Base-by-base conservation (phyloP, 2,329 filamentous ascomycete species). In the Leptographium wingfieldii region DNA sequence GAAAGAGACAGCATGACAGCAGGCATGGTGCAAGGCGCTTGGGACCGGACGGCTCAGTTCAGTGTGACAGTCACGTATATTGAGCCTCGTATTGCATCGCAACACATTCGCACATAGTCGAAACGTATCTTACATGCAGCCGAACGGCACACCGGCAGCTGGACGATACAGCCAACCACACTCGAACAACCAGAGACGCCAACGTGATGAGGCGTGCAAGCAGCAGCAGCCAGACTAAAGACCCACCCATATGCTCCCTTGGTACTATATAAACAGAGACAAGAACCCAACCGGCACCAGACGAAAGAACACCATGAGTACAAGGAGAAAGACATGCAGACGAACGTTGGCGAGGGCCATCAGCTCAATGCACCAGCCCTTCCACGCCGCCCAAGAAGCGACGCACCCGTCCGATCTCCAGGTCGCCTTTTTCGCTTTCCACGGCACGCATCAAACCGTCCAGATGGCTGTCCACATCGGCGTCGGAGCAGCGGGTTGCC, bases 381-480 rank as follows among this genome's bases (percentile, higher is more conserved):
- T 92, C 89, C 3, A 95, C 88, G 60, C 88, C 87, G 35, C 86
- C 81, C 60, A 95, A 74, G 69, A 95, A 95, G 58, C 91, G 83
- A 66, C 87, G 79, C 14, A 95, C 87, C 10, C 90, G 76, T 0
- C 82, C 83, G 10, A 92, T 83, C 68, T 95, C 90, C 1, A 90
- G 76, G 66, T 89, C 87, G 9, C 83, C 81, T 59, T 80, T 82
- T 70, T 96, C 92, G 68, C 91, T 95, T 73, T 96, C 92, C 3
- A 97, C 87, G 2, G 94, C 94, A 63, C 89, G 84, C 55, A 95
- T 82, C 52, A 99, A 76, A 3, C 85, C 84, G 58, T 90, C 88
- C 0, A 96, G 78, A 57, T 91, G 82, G 60, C 83, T 82, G 66
- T 97, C 94, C 16, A 97, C 88, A 61, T 90, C 82, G 10, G 80